Base-by-base conservation (phyloP, 371 early-diverging fungal species). In the Capillidium heterosporum region DNA sequence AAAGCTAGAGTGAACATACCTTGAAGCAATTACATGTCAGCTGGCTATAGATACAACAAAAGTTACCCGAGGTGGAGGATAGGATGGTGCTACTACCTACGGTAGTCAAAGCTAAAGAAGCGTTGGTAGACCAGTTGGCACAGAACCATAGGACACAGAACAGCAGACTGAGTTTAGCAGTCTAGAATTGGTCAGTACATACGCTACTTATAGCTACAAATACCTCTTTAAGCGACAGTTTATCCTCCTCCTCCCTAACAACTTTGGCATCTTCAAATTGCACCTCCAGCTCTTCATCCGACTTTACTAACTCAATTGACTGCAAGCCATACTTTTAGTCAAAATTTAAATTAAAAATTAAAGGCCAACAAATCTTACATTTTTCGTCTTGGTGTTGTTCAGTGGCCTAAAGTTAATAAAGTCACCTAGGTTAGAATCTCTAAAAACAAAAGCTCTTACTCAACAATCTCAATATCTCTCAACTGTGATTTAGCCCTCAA, bases 71-170 rank as follows among this genome's bases (percentile, higher is more conserved):
- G 62, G 81, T 84, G 11, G 84, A 81, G 23, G 81, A 69, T 28
- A 89, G 64, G 31, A 89, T 87, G 23, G 89, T 84, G 32, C 81
- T 77, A 61, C 81, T 84, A 2, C 84, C 82, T n/a, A 89, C 89
- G 2, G 76, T 74, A 2, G 88, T 87, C 58, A 82, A 81, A 1
- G 83, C 83, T 27, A 86, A 64, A 39, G 85, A 82, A 2, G 82
- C 78, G 59, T 86, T 89, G 32, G 76, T 81, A 3, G 78, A 69
- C 67, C 79, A 80, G 60, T 85, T 85, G 28, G 87, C 87, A 51
- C 69, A 10, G 66, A 85, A 89, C 87, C 89, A 87, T 27, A 87
- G 67, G 28, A 84, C 67, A 65, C 86, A 85, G 59, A 88, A 88
- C 0, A 67, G 65, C n/a, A 84, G 58, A 13, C 85, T 78, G 39